phyloP scores from a whole-genome alignment of 2,329 filamentous ascomycete genomes.

The Diaporthe eres region DNA sequence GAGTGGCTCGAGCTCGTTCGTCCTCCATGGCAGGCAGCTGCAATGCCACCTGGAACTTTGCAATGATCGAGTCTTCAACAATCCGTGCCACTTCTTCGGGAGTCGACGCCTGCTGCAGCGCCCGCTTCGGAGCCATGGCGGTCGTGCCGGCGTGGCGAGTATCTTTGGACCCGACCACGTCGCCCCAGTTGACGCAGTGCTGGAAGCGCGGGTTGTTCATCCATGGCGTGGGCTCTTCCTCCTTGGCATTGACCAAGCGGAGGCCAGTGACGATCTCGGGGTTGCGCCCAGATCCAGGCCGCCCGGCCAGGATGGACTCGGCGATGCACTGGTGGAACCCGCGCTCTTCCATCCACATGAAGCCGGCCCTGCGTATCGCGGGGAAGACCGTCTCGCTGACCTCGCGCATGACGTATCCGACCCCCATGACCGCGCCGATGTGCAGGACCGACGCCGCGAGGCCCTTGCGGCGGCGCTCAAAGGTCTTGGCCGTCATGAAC shows the following conservation, averaged over 20 bases:
- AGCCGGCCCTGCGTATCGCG: not conserved
- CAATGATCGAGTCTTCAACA: too few species aligned
- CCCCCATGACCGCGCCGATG: constrained; percentile 50
- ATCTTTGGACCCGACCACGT: too few species aligned
- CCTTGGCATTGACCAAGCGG: too few species aligned
- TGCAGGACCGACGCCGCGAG: constrained; percentile 52
- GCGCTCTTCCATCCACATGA: not conserved
- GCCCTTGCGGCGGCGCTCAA: constrained; percentile 52
- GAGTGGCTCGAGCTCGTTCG: too few species aligned
- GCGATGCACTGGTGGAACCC: not conserved
- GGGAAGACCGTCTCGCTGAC: too few species aligned
- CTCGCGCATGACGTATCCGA: constrained; percentile 48
- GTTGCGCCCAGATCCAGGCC: too few species aligned
- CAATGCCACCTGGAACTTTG: not conserved
- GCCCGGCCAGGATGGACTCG: not conserved
- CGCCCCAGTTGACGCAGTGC: not conserved
- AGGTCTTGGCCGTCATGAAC: constrained; percentile 53
- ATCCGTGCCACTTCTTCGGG: too few species aligned
- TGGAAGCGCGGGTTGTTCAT: not conserved
- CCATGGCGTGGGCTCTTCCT: too few species aligned
- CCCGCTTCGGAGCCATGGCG: too few species aligned
- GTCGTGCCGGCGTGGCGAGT: too few species aligned
- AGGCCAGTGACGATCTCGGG: too few species aligned
- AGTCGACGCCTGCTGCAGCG: too few species aligned
- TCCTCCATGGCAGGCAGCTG: not conserved